phyloP scores from a whole-genome alignment of 1,139 yeast species.

The Geotrichum aggregatum region DNA sequence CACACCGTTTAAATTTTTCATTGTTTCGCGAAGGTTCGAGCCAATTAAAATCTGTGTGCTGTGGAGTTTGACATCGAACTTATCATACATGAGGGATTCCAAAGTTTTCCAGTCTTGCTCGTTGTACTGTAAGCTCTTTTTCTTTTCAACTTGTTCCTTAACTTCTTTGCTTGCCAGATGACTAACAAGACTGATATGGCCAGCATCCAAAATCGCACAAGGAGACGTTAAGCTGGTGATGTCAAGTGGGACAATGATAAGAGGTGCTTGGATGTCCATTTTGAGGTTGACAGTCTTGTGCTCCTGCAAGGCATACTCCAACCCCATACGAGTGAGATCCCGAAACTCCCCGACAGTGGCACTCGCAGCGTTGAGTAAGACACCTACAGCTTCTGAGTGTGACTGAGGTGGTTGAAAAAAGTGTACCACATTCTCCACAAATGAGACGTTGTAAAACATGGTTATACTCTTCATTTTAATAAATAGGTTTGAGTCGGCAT shows the following conservation, averaged over 20 bases:
- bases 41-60: constrained; percentile 90
- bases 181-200: constrained; percentile 80
- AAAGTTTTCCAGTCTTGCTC: constrained; percentile 66
- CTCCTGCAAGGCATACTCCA: constrained; percentile 88
- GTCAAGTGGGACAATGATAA: constrained; percentile 78
- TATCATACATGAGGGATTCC: constrained; percentile 84
- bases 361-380: constrained; percentile 90
- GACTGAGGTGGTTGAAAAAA: constrained; percentile 88
- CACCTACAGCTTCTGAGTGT: constrained; percentile 84
- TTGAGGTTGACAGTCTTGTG: constrained; percentile 84
- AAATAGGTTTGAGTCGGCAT: constrained; percentile 72
- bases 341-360: constrained; percentile 90
- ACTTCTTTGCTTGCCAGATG: constrained; percentile 70
- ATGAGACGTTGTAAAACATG: constrained; percentile 75
- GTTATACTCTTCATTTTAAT: constrained; percentile 83
- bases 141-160: constrained; percentile 64
- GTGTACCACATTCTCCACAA: constrained; percentile 64
- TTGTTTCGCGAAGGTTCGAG: constrained; percentile 68
- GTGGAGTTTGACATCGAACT: constrained; percentile 67
- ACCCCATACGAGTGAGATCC: constrained; percentile 82
- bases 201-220: constrained; percentile 90
- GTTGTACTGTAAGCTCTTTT: constrained; percentile 58
- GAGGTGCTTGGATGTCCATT: constrained; percentile 88
- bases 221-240: constrained; percentile 77
- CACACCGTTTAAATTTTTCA: constrained; percentile 42